Percentiles rank a stretch among this genome's conserved stretches.
phyloP scores from a whole-genome alignment of 2,329 filamentous ascomycete species.

The Arachnomyces sp. region DNA sequence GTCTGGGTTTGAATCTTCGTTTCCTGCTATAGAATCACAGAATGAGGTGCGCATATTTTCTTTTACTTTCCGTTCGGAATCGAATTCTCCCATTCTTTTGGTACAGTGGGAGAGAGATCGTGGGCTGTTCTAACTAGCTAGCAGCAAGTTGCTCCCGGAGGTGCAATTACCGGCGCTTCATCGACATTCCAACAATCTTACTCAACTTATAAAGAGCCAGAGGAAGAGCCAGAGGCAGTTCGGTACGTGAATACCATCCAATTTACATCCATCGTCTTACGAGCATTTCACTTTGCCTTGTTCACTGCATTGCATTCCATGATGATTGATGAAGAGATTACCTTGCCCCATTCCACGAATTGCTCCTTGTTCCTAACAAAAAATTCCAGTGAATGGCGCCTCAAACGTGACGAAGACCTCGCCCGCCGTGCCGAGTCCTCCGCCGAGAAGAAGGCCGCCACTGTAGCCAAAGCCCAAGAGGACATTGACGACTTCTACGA shows the following conservation, averaged over 20 bases:
- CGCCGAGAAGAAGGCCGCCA: conserved; percentile 72
- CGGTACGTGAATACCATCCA: conserved; percentile 46
- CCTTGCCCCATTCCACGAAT: too few species aligned
- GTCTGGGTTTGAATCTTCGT: conserved; percentile 74
- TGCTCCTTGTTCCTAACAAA: too few species aligned
- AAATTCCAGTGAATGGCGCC: conserved; percentile 66
- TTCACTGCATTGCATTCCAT: background rate
- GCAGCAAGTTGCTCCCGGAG: conserved; percentile 65
- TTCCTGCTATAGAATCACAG: conserved; percentile 69
- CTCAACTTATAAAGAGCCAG: conserved; percentile 49
- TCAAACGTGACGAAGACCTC: conserved; percentile 75
- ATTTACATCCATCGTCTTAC: background rate
- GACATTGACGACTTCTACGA: conserved; percentile 99
- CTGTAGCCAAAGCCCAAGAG: conserved; percentile 78
- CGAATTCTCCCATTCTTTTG: background rate
- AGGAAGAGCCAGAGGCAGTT: conserved; percentile 83
- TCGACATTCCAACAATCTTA: conserved; percentile 51
- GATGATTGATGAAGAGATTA: too few species aligned
- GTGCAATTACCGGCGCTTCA: conserved; percentile 67
- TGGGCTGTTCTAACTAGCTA: conserved; percentile 5
- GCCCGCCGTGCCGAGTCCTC: conserved; percentile 80
- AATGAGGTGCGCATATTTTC: conserved; percentile 56
- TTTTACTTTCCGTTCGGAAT: background rate
- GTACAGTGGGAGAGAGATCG: conserved; percentile 13
- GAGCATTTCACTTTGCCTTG: background rate